Evolutionary conservation across 2,329 filamentous ascomycete species (phyloP).

Genomic region (Alternaria panax): DNA sequence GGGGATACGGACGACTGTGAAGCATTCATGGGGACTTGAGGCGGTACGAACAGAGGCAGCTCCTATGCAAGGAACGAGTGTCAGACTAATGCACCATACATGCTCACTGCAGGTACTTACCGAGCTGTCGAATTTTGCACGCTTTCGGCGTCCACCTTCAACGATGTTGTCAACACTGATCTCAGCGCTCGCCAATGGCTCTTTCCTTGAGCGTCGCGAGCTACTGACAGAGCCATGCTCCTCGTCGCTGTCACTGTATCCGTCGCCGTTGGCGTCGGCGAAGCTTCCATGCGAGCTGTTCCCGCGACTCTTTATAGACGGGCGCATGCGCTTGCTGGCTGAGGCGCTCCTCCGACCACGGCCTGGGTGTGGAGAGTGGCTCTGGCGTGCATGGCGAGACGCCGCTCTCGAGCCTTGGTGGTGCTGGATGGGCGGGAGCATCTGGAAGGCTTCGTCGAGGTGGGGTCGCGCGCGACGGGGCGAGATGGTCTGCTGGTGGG

Average conservation of each 20-base stretch:
- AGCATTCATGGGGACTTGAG: conserved; percentile 78
- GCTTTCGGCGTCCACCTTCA: conserved; percentile 92
- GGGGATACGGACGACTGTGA: conserved; percentile 98
- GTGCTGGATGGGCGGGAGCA: conserved; percentile 66
- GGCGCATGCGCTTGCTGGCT: conserved; percentile 73
- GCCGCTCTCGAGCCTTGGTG: conserved; percentile 71
- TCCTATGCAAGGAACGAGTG: conserved; percentile 66
- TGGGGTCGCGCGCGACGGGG: conserved; percentile 64
- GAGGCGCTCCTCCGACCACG: conserved; percentile 81
- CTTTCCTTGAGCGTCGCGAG: conserved; percentile 77
- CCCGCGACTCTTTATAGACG: conserved; percentile 71
- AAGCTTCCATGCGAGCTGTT: conserved; percentile 65
- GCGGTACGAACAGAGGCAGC: conserved; percentile 91
- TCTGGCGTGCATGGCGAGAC: conserved; percentile 75
- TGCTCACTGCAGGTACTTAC: conserved; percentile 66
- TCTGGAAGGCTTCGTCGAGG: conserved; percentile 69
- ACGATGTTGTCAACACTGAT: conserved; percentile 99
- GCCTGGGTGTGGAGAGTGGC: conserved; percentile 73
- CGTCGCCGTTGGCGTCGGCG: conserved; percentile 67
- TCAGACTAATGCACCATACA: conserved; percentile 32
- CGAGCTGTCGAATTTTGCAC: conserved; percentile 94
- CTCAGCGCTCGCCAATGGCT: conserved; percentile 91
- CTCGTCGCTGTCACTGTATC: conserved; percentile 88
- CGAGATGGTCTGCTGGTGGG: conserved; percentile 56
- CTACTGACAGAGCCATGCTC: conserved; percentile 75